These are phyloP conservation scores for Orbilia blumenaviensis DNA, from an alignment of 2,329 filamentous ascomycete species.

Conservation along the genomic window DNA sequence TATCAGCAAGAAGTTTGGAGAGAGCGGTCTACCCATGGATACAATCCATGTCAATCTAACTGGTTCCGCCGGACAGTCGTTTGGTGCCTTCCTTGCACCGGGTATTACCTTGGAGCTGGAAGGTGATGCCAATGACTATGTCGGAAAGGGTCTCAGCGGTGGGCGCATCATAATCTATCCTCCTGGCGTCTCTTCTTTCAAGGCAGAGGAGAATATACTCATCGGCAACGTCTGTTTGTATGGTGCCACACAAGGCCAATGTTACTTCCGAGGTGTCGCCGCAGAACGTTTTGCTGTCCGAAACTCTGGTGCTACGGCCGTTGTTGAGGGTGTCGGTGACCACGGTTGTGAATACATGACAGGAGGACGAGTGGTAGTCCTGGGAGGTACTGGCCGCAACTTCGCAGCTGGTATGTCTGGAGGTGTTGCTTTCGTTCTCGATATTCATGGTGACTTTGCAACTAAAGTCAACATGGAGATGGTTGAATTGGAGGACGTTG, in stretches of 20 bases:
- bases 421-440: constrained; percentile 93
- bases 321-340: constrained; percentile 95
- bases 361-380: constrained; percentile 85
- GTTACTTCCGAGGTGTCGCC: constrained; percentile 96
- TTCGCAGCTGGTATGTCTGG: constrained; percentile 99
- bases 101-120: constrained; percentile 95
- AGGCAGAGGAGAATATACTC: constrained; percentile 93
- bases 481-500: constrained; percentile 86
- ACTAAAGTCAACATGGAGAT: constrained; percentile 97
- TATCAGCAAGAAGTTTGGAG: constrained; percentile 89
- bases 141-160: constrained; percentile 93
- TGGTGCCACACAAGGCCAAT: constrained; percentile 87
- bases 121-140: constrained; percentile 95
- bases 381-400: constrained; percentile 91
- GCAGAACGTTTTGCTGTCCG: constrained; percentile 96
- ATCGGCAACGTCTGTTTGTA: constrained; percentile 96
- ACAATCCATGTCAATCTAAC: constrained; percentile 97
- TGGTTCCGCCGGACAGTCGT: constrained; percentile 94
- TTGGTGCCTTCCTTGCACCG: constrained; percentile 90
- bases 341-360: constrained; percentile 99
- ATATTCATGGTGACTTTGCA: constrained; percentile 87
- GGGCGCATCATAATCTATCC: constrained; percentile 94
- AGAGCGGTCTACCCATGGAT: constrained; percentile 86
- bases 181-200: constrained; percentile 87
- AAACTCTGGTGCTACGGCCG: constrained; percentile 94